Percentiles rank a stretch among this genome's conserved stretches.
Conservation (phyloP, 1,139 yeast genomes). For the Taphrina wiesneri region DNA sequence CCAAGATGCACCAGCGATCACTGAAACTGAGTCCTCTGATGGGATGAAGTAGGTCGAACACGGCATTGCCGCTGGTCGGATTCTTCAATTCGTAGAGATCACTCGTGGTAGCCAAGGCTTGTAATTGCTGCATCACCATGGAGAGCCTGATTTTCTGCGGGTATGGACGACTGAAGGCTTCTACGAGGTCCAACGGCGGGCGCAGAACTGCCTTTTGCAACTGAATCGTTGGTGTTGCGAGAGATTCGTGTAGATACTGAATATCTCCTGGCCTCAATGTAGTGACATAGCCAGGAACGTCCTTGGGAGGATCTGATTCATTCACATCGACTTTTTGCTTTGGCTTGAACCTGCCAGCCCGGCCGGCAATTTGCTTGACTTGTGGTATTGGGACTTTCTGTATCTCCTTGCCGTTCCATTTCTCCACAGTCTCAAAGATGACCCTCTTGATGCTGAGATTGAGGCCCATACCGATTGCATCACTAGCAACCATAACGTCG, state of each 20-base stretch:
- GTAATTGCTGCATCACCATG: constrained; percentile 54
- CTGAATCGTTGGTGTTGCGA: constrained; percentile 53
- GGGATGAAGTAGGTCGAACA: constrained; percentile 53
- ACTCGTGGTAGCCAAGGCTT: constrained; percentile 48
- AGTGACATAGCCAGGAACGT: constrained; percentile 58
- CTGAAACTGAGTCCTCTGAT: constrained; percentile 47
- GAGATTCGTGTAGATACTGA: constrained; percentile 50
- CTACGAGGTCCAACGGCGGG: constrained; percentile 67
- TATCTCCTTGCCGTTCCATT: constrained; percentile 66
- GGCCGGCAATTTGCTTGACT: constrained; percentile 89
- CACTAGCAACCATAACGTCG: constrained; percentile 86
- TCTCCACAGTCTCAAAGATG: constrained; percentile 65
- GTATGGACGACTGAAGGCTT: constrained; percentile 57
- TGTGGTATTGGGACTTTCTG: constrained; percentile 60
- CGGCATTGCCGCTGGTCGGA: constrained; percentile 49
- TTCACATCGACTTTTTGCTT: constrained; percentile 32
- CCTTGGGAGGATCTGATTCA: constrained; percentile 35
- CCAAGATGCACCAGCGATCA: constrained; percentile 61
- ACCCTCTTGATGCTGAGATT: constrained; percentile 74
- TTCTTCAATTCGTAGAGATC: constrained; percentile 50
- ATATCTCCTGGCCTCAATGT: constrained; percentile 55
- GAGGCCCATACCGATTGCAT: constrained; percentile 97
- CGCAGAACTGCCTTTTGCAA: constrained; percentile 62
- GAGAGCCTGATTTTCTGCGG: constrained; percentile 53
- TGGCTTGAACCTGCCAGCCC: constrained; percentile 79